Evolutionary conservation across 345 rosid genomes (phyloP).

Genomic region (Carallia brachiata): DNA sequence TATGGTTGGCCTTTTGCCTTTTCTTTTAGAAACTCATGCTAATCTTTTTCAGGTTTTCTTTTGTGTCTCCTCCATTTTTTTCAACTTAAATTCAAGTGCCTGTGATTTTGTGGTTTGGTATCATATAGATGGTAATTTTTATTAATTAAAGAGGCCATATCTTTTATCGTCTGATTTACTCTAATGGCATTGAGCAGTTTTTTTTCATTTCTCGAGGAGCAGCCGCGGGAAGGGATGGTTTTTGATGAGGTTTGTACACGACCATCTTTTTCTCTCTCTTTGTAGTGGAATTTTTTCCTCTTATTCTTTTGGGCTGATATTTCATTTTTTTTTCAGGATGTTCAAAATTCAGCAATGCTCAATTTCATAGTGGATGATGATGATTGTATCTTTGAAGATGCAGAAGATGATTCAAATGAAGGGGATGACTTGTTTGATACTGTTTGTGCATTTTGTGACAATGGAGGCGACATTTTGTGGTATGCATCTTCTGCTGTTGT

Average conservation of each 20-base stretch:
- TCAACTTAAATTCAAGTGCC: background rate
- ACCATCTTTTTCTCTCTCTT: background rate
- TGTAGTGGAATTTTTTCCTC: background rate
- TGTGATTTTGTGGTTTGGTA: background rate
- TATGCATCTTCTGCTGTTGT: conserved; percentile 22
- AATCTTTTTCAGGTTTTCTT: too few species aligned
- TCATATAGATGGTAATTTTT: background rate
- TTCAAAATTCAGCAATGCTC: conserved; percentile 28
- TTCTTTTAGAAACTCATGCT: too few species aligned
- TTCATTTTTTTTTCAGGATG: conserved; percentile 39
- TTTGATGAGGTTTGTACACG: conserved; percentile 49
- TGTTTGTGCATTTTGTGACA: conserved; percentile 85
- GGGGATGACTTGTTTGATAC: conserved; percentile 62
- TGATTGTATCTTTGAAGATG: conserved; percentile 35
- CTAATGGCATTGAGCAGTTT: conserved; percentile 41
- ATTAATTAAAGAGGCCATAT: background rate
- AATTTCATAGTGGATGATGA: conserved; percentile 67
- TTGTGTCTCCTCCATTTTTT: too few species aligned
- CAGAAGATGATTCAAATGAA: conserved; percentile 38
- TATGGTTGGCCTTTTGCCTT: too few species aligned
- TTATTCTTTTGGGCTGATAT: conserved; percentile 17
- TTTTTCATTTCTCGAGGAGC: conserved; percentile 58
- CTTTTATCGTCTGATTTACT: background rate
- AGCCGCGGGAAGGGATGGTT: conserved; percentile 50
- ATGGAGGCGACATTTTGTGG: conserved; percentile 79